phyloP scores from a whole-genome alignment of 768 basidiomycete genomes.

The Lentinula lateritia region DNA sequence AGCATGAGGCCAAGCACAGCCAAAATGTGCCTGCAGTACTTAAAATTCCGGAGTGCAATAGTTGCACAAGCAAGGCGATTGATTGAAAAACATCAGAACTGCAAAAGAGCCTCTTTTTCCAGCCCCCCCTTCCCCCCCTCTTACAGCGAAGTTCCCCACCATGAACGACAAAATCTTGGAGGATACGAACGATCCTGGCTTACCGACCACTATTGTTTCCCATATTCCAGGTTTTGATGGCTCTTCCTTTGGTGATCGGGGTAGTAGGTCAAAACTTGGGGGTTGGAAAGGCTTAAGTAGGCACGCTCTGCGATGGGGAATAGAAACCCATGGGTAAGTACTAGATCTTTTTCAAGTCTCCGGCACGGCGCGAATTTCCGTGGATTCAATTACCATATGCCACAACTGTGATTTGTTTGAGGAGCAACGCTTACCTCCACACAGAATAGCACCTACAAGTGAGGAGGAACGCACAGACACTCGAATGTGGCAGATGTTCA shows the following conservation, averaged over 20 bases:
- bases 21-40: too few relatives aligned
- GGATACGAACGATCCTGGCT: background rate
- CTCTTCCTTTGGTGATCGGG: background rate
- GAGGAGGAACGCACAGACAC: constrained; percentile 46
- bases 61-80: too few relatives aligned
- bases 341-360: background rate
- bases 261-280: background rate
- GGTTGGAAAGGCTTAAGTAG: background rate
- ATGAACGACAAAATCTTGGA: background rate
- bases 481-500: constrained; percentile 62
- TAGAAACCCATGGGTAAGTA: constrained; percentile 25
- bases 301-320: constrained; percentile 14
- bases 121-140: too few relatives aligned
- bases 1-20: too few relatives aligned
- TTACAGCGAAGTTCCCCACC: background rate
- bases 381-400: background rate
- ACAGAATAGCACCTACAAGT: constrained; percentile 50
- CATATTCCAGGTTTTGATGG: background rate
- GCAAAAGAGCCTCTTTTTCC: background rate
- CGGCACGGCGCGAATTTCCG: background rate
- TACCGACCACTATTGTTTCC: background rate
- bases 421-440: background rate
- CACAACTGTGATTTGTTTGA: background rate
- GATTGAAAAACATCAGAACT: too few relatives aligned
- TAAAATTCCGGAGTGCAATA: too few relatives aligned